These are phyloP conservation scores for Teunomyces gatunensis DNA, from an alignment of 805 yeast genomes.

Conservation along the genomic window DNA sequence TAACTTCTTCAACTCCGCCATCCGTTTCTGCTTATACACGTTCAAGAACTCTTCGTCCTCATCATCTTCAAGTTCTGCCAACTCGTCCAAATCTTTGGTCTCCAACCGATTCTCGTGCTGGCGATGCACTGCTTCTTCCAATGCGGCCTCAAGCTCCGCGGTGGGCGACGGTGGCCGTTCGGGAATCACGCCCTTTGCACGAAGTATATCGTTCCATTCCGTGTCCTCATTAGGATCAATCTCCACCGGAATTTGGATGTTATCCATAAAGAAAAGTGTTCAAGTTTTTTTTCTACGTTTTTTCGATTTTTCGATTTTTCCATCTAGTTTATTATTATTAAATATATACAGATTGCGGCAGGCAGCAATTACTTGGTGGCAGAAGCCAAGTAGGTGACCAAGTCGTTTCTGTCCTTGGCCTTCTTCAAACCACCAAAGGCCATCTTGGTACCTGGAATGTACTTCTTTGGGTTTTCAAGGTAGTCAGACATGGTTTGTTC, in stretches of 20 bases:
- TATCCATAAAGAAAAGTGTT: slow-evolving; percentile 6
- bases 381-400: slow-evolving; percentile 74
- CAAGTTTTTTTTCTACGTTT: neutral
- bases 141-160: slow-evolving; percentile 79
- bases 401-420: slow-evolving; percentile 97
- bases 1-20: slow-evolving; percentile 67
- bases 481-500: slow-evolving; percentile 90
- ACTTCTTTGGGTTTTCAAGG: slow-evolving; percentile 99
- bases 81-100: slow-evolving; percentile 70
- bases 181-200: slow-evolving; percentile 90
- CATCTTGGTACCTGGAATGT: slow-evolving; percentile 99
- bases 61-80: slow-evolving; percentile 86
- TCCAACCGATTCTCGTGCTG: slow-evolving; percentile 86
- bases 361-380: slow-evolving; percentile 37
- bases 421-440: slow-evolving; percentile 99
- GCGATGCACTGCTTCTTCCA: slow-evolving; percentile 73
- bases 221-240: slow-evolving; percentile 96
- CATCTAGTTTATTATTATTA: neutral
- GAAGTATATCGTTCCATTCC: slow-evolving; percentile 95
- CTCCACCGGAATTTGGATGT: slow-evolving; percentile 65
- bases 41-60: slow-evolving; percentile 90
- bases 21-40: slow-evolving; percentile 69
- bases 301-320: neutral
- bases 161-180: slow-evolving; percentile 88
- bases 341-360: slow-evolving; percentile 3